Evolutionary conservation across 2,329 filamentous ascomycete species (phyloP), one percentile per base, ranked within the genome.

Genomic region (Endocalyx cinctus): DNA sequence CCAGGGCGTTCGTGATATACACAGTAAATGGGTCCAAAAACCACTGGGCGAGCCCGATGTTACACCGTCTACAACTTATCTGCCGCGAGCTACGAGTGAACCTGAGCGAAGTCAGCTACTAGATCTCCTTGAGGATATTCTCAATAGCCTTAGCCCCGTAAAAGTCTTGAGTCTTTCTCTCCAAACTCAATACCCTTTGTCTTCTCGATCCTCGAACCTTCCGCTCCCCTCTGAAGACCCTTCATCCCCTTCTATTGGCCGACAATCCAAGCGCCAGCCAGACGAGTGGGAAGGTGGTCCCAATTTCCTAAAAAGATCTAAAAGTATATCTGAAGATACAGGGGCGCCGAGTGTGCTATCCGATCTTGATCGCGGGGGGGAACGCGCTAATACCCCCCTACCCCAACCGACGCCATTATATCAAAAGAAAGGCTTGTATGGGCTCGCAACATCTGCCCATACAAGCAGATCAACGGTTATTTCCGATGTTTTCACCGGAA

Each of bases 401-500:
- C 39, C 37, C 13, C 43, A 43, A 27, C 31, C 34, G 25, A 13
- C 27, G 5, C 15, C 40, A 10, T 38, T 41, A 8, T 31, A 23
- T 17, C 29, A 28, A 27, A 45, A 16, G 34, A 33, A 15, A 37
- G 20, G 29, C 16, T 15, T 43, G 3, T 43, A 45, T 27, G 35
- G 25, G n/a, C 32, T 49, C 47, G 15, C 35, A 12, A 10, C 34
- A 3, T 62, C 61, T 6, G 45, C 43, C 11, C 57, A 50, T 20
- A 57, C 56, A 4, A 63, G 57, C 33, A 55, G 39, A 22, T 38
- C 42, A 3, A 63, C 62, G 0, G 42, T 60, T 17, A 47, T 39
- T 3, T 50, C 57, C 0, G 49, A 39, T 5, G 40, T 62, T 15
- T 69, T 65, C 33, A 63, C 59, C 10, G 41, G 48, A 13, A 35